Conservation (phyloP, 75 land plant genomes). For the Cunninghamia lanceolata region DNA sequence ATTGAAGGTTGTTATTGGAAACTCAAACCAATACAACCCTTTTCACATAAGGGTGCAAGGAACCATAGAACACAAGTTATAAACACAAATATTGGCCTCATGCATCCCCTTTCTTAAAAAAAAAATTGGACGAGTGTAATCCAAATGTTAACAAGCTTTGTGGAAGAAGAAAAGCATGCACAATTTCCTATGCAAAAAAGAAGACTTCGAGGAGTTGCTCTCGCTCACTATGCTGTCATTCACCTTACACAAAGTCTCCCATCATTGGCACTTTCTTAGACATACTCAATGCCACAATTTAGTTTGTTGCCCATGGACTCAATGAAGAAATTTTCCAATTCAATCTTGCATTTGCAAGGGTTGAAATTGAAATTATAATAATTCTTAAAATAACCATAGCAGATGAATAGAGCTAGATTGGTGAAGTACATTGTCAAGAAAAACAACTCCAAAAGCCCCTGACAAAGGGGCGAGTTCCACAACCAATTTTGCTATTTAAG, state of each 20-base stretch:
- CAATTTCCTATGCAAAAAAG: neutral
- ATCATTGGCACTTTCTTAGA: neutral
- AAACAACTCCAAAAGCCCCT: neutral
- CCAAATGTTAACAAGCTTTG: neutral
- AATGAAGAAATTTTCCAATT: neutral
- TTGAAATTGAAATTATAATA: neutral
- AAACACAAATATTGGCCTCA: neutral
- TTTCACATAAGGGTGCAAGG: neutral
- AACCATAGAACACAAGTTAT: neutral
- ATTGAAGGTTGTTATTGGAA: too few relatives aligned
- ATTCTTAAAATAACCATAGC: neutral
- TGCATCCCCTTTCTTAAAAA: neutral
- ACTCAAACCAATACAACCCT: neutral
- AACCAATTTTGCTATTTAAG: neutral
- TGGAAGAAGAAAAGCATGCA: neutral
- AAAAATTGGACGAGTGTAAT: neutral
- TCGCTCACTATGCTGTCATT: neutral
- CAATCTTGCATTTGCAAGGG: neutral
- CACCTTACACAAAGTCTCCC: neutral
- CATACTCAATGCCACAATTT: neutral
- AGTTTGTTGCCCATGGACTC: neutral
- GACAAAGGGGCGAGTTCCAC: neutral
- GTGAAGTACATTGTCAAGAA: neutral
- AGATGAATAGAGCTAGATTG: too few relatives aligned
- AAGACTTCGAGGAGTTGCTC: neutral